phyloP scores from a whole-genome alignment of 441 rosid genomes.

The Rhodomyrtus psidioides region DNA sequence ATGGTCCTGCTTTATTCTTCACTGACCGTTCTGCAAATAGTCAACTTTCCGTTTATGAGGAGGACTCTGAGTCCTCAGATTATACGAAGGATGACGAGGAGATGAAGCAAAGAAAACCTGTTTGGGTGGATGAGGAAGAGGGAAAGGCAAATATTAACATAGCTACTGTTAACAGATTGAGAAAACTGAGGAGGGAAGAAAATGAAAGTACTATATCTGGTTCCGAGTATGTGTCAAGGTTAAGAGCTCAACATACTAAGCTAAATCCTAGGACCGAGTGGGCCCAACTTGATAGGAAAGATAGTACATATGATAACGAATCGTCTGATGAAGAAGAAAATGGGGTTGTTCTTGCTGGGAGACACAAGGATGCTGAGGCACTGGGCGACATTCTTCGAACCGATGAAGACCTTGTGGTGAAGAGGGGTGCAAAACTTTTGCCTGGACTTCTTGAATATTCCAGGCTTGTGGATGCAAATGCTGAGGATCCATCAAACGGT shows the following conservation, averaged over 20 bases:
- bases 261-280: conserved; percentile 81
- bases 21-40: conserved; percentile 43
- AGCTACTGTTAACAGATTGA: conserved; percentile 57
- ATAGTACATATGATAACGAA: conserved; percentile 34
- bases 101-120: conserved; percentile 38
- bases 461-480: conserved; percentile 70
- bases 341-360: conserved; percentile 18
- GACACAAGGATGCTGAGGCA: conserved; percentile 21
- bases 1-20: conserved; percentile 42
- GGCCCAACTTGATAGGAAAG: conserved; percentile 49
- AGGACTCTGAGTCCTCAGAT: conserved; percentile 27
- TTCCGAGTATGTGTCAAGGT: conserved; percentile 57
- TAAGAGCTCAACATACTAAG: conserved; percentile 83
- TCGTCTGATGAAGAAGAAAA: conserved; percentile 39
- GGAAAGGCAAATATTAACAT: conserved; percentile 39
- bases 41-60: conserved; percentile 18
- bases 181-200: conserved; percentile 81
- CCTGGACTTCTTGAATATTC: conserved; percentile 82
- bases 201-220: conserved; percentile 65
- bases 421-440: conserved; percentile 34
- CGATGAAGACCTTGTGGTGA: conserved; percentile 73
- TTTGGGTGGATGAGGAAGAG: conserved; percentile 92
- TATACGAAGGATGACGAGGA: conserved; percentile 28
- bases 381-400: conserved; percentile 59
- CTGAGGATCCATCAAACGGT: conserved; percentile 56